A percentile compares a stretch with the other conserved stretches of the same genome.
Conservation (phyloP, 306 rosid species). For the Inga oerstediana region DNA sequence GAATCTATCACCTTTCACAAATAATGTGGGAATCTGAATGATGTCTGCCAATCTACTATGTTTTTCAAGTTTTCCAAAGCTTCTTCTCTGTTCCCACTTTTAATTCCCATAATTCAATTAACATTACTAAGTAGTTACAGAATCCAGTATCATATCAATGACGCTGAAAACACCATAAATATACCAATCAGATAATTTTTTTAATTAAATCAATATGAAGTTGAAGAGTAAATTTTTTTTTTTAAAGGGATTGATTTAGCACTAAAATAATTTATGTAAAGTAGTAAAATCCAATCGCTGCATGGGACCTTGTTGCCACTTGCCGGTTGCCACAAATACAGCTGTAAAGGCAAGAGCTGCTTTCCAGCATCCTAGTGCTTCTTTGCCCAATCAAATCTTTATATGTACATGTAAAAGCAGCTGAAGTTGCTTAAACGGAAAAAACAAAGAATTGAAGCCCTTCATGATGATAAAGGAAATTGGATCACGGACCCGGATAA, state of each 20-base stretch:
- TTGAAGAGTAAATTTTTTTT: neutral
- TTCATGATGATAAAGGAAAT: no score
- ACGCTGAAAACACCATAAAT: neutral
- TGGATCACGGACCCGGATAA: no score
- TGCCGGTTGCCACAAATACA: slow-evolving; percentile 16
- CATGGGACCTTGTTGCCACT: slow-evolving; percentile 1
- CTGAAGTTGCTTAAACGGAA: no score
- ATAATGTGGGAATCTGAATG: slow-evolving; percentile 10
- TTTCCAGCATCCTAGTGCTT: neutral
- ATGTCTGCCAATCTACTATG: slow-evolving; percentile 33
- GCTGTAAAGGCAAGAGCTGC: neutral
- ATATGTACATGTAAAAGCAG: neutral
- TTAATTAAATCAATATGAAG: neutral
- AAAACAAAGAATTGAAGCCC: no score
- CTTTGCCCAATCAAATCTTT: neutral
- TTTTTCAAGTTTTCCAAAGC: neutral
- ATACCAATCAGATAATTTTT: neutral
- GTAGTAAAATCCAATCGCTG: neutral
- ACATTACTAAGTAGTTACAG: neutral
- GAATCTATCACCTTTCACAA: slow-evolving; percentile 39
- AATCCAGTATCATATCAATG: neutral
- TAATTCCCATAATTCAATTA: neutral
- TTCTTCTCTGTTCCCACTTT: neutral
- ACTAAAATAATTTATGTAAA: neutral
- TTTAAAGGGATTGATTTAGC: neutral